A percentile compares a stretch with the other conserved stretches of the same genome.
phyloP scores from a whole-genome alignment of 495 filamentous ascomycete species.

The Barbatosphaeria neglecta region DNA sequence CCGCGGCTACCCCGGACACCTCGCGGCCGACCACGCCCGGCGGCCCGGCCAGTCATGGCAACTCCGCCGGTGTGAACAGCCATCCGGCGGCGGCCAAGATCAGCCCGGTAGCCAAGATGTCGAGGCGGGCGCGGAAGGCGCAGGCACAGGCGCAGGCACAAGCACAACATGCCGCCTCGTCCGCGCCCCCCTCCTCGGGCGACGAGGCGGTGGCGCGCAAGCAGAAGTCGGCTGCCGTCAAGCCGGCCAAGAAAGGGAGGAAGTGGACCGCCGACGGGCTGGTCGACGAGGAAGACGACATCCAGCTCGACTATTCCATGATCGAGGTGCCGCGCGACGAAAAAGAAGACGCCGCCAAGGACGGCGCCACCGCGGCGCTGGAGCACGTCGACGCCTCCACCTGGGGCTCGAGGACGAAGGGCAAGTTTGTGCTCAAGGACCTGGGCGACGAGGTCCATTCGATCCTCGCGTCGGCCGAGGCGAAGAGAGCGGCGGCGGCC shows the following conservation, averaged over 20 bases:
- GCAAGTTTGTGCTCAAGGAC: conserved; percentile 88
- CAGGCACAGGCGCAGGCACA: too few relatives aligned
- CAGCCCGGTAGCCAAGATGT: conserved; percentile 61
- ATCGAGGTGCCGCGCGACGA: conserved; percentile 37
- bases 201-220: conserved; percentile 57
- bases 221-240: conserved; percentile 40
- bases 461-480: conserved; percentile 62
- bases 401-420: conserved; percentile 80
- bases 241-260: conserved; percentile 68
- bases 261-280: conserved; percentile 85
- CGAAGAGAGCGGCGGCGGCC: too few relatives aligned
- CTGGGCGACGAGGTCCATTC: conserved; percentile 87
- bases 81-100: conserved; percentile 58
- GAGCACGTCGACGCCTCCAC: conserved; percentile 65
- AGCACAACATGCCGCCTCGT: conserved; percentile 40
- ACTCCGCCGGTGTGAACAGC: conserved; percentile 1
- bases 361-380: conserved; percentile 36
- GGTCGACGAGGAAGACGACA: conserved; percentile 74
- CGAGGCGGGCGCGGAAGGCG: conserved; percentile 71
- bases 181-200: conserved; percentile 66
- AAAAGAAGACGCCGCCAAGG: conserved; percentile 34
- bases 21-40: conserved; percentile 72
- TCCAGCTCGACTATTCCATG: conserved; percentile 77
- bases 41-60: conserved; percentile 36
- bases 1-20: conserved; percentile 57